Conservation (phyloP, 345 rosid genomes). For the Syzygium aromaticum region DNA sequence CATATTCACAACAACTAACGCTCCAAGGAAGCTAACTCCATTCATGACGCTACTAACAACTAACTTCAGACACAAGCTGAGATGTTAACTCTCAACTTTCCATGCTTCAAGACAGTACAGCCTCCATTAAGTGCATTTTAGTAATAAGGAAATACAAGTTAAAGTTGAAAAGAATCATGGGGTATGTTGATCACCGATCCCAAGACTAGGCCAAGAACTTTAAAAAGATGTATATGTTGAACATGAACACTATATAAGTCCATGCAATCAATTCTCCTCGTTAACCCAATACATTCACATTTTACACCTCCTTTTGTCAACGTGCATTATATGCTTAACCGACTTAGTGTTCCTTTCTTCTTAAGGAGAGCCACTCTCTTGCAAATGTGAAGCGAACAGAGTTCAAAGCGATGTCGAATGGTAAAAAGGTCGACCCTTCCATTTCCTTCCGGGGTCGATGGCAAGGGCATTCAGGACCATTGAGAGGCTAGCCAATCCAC, state of each 20-base stretch:
- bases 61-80: not conserved
- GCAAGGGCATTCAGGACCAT: constrained; percentile 89
- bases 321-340: not conserved
- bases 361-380: not conserved
- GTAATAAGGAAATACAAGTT: not conserved
- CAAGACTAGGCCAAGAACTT: not conserved
- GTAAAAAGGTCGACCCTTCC: constrained; percentile 51
- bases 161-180: not conserved
- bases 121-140: not conserved
- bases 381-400: not conserved
- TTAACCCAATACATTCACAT: not conserved
- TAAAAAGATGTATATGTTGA: not conserved
- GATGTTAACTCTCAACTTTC: not conserved
- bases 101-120: not conserved
- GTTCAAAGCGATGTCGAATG: not conserved
- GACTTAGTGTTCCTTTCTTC: not conserved
- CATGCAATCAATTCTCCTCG: not conserved
- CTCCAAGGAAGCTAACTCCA: not conserved
- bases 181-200: not conserved
- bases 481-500: constrained; percentile 85
- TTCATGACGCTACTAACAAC: not conserved
- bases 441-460: constrained; percentile 70
- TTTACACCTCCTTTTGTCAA: not conserved
- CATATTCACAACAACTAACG: not conserved
- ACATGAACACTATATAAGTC: not conserved